Evolutionary conservation across 2,329 filamentous ascomycete species (phyloP).

Genomic region (Colletotrichum sidae): DNA sequence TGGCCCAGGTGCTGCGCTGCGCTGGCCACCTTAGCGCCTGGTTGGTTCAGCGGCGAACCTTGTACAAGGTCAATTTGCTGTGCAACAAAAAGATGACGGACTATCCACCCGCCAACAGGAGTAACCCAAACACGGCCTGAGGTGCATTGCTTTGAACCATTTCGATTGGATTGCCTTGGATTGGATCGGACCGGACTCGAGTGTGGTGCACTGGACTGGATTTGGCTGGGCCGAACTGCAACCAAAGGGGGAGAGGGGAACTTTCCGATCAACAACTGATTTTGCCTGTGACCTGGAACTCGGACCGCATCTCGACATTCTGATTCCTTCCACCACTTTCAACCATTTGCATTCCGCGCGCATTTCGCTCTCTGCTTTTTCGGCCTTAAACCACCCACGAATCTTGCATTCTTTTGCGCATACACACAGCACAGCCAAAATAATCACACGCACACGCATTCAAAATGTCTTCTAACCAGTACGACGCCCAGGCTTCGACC

Average conservation of each 20-base stretch:
- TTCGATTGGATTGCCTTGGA: too few relatives aligned
- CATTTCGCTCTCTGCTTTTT: background rate
- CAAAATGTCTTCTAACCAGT: constrained; percentile 64
- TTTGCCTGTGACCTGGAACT: background rate
- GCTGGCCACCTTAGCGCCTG: constrained; percentile 22
- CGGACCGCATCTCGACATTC: constrained; percentile 28
- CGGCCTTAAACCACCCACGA: background rate
- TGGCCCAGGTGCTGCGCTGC: background rate
- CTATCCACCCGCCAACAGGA: constrained; percentile 39
- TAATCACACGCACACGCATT: background rate
- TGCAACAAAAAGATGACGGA: background rate
- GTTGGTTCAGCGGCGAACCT: constrained; percentile 34
- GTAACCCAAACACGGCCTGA: constrained; percentile 26
- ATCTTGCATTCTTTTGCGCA: constrained; percentile 9
- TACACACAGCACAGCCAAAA: background rate
- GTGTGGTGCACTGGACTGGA: too few relatives aligned
- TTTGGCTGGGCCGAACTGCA: background rate
- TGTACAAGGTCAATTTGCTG: constrained; percentile 19
- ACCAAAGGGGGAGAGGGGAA: background rate
- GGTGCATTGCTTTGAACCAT: background rate
- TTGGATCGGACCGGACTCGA: too few relatives aligned
- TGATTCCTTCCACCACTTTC: constrained; percentile 3
- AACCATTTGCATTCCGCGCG: constrained; percentile 1
- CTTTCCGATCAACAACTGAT: constrained; percentile 23
- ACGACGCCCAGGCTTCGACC: constrained; percentile 76